Evolutionary conservation across 140 eudicot genomes (phyloP).

Genomic region (Flaveria floridana): DNA sequence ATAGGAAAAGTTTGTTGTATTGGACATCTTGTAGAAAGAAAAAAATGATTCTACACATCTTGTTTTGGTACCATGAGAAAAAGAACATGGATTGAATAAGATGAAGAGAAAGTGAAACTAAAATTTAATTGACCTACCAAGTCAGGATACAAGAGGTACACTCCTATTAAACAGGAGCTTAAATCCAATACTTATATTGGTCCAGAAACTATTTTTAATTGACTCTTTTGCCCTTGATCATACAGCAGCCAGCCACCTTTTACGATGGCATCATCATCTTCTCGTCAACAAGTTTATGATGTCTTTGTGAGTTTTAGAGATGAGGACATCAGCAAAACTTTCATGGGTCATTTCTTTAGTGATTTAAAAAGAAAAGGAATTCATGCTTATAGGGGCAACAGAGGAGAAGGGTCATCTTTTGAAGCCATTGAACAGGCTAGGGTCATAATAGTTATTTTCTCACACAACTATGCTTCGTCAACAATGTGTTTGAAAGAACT

Average conservation of each 20-base stretch:
- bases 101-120: background rate
- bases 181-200: background rate
- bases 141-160: background rate
- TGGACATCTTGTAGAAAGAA: background rate
- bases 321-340: slow-evolving; percentile 28
- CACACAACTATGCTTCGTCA: slow-evolving; percentile 39
- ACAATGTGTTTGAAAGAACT: slow-evolving; percentile 36
- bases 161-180: background rate
- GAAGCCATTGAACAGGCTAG: slow-evolving; percentile 37
- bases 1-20: background rate
- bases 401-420: slow-evolving; percentile 14
- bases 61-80: background rate
- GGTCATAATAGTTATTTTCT: slow-evolving; percentile 32
- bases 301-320: slow-evolving; percentile 37
- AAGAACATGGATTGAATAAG: background rate
- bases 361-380: slow-evolving; percentile 33
- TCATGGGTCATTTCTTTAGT: slow-evolving; percentile 36
- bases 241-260: background rate
- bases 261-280: slow-evolving; percentile 26
- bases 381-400: slow-evolving; percentile 15
- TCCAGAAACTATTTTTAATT: too few species aligned
- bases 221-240: background rate
- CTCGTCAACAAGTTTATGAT: slow-evolving; percentile 28
- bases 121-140: background rate
- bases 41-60: background rate